Evolutionary conservation across 805 yeast species (phyloP).

Genomic region (Cyberlindnera amylophila): DNA sequence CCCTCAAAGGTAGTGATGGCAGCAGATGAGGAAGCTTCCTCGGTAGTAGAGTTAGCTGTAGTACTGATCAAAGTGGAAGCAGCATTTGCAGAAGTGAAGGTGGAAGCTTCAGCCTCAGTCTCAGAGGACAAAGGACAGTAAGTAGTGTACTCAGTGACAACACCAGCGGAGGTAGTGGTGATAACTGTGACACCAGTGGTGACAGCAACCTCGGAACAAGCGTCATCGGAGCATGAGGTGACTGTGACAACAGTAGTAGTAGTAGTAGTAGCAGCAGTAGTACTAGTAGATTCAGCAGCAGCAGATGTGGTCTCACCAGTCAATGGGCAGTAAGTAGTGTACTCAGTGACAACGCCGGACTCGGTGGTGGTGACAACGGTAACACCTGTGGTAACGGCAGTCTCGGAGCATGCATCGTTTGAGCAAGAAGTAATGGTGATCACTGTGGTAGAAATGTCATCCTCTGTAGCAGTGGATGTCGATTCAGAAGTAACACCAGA

Average conservation of each 20-base stretch:
- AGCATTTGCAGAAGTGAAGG: slow-evolving; percentile 8
- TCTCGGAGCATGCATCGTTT: slow-evolving; percentile 2
- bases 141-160: slow-evolving; percentile 32
- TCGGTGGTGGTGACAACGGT: slow-evolving; percentile 8
- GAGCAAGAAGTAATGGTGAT: slow-evolving; percentile 10
- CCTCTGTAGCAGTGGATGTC: slow-evolving; percentile 5
- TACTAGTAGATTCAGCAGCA: neutral
- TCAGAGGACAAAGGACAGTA: slow-evolving; percentile 14
- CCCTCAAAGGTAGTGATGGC: slow-evolving; percentile 9
- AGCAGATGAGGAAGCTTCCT: slow-evolving; percentile 3
- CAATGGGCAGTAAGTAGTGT: slow-evolving; percentile 12
- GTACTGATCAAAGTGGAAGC: slow-evolving; percentile 4
- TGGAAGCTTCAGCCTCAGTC: slow-evolving; percentile 9
- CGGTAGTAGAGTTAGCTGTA: slow-evolving; percentile 7
- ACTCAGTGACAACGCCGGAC: slow-evolving; percentile 5
- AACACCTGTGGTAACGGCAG: slow-evolving; percentile 8
- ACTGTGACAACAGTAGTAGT: neutral
- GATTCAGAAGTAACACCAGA: slow-evolving; percentile 2
- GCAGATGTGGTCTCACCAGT: slow-evolving; percentile 1
- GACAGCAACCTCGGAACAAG: slow-evolving; percentile 4
- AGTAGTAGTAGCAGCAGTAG: neutral
- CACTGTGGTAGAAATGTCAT: slow-evolving; percentile 1
- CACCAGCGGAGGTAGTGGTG: slow-evolving; percentile 22
- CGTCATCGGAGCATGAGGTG: slow-evolving; percentile 1
- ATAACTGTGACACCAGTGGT: slow-evolving; percentile 13